phyloP scores from a whole-genome alignment of 2,329 filamentous ascomycete species.

The Diaporthe sp. region DNA sequence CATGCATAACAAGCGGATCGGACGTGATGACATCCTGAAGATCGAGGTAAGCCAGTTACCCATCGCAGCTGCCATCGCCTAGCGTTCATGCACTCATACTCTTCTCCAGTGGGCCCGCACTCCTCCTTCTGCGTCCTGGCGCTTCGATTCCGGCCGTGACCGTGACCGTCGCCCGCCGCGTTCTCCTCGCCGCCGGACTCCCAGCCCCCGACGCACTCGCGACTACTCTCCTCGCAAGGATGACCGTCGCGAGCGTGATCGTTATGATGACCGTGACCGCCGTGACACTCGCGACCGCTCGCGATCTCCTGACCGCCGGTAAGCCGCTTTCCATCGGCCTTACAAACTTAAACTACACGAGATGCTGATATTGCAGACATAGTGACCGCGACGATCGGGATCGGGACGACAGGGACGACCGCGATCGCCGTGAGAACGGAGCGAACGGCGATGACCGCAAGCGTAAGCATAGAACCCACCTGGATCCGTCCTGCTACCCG shows the following conservation, averaged over 20 bases:
- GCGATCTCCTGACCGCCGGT: slow-evolving; percentile 75
- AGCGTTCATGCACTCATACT: slow-evolving; percentile 29
- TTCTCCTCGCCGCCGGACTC: slow-evolving; percentile 75
- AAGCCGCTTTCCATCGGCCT: slow-evolving; percentile 34
- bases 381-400: slow-evolving; percentile 67
- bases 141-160: slow-evolving; percentile 92
- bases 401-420: slow-evolving; percentile 75
- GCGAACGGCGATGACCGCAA: slow-evolving; percentile 92
- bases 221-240: slow-evolving; percentile 92
- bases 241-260: slow-evolving; percentile 83
- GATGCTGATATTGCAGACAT: slow-evolving; percentile 42
- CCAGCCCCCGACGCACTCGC: slow-evolving; percentile 78
- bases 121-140: slow-evolving; percentile 97
- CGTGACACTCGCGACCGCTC: slow-evolving; percentile 79
- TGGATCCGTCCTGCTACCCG: slow-evolving; percentile 47
- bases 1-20: slow-evolving; percentile 99
- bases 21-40: slow-evolving; percentile 94
- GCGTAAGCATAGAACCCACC: slow-evolving; percentile 64
- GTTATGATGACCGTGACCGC: slow-evolving; percentile 81
- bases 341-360: slow-evolving; percentile 47
- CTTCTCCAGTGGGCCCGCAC: slow-evolving; percentile 91
- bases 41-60: slow-evolving; percentile 80
- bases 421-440: slow-evolving; percentile 79
- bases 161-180: slow-evolving; percentile 72
- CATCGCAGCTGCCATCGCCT: slow-evolving; percentile 30